Conservation (phyloP, 2,329 filamentous ascomycete genomes). For the Pestalotiopsis sp. region DNA sequence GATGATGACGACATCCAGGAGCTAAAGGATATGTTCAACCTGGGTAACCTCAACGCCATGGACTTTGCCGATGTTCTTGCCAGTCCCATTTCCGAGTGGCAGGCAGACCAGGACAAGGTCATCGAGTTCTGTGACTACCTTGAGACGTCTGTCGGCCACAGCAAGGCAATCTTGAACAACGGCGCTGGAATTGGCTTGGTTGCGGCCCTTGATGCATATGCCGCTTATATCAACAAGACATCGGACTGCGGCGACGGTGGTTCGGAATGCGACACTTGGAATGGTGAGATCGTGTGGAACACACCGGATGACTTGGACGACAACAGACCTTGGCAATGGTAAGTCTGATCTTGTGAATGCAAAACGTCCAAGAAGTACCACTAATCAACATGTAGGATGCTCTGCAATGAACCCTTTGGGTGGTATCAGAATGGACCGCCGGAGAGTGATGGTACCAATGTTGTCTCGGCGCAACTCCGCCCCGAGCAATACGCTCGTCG, state of each 20-base stretch:
- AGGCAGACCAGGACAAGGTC: slow-evolving; percentile 33
- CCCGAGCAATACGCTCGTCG: slow-evolving; percentile 32
- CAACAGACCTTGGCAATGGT: slow-evolving; percentile 44
- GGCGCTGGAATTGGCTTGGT: slow-evolving; percentile 39
- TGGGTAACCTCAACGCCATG: slow-evolving; percentile 32
- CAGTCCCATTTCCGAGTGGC: slow-evolving; percentile 38
- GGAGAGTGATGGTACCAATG: slow-evolving; percentile 18
- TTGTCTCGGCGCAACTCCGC: slow-evolving; percentile 18
- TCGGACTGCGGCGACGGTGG: slow-evolving; percentile 37
- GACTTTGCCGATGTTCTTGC: slow-evolving; percentile 45
- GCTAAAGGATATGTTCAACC: slow-evolving; percentile 44
- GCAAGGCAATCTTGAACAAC: slow-evolving; percentile 11
- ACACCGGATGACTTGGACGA: slow-evolving; percentile 33
- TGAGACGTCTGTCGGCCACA: slow-evolving; percentile 22
- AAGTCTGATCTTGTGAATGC: slow-evolving; percentile 15
- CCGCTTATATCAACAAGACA: slow-evolving; percentile 35
- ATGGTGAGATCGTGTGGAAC: slow-evolving; percentile 37
- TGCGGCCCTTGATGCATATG: slow-evolving; percentile 43
- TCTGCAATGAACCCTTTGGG: slow-evolving; percentile 45
- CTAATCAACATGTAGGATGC: slow-evolving; percentile 25
- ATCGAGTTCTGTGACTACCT: slow-evolving; percentile 40
- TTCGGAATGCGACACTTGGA: slow-evolving; percentile 42
- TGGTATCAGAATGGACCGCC: slow-evolving; percentile 36
- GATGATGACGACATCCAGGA: slow-evolving; percentile 33
- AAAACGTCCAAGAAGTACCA: not conserved